Evolutionary conservation across 306 rosid species (phyloP).

Genomic region (Glycine latifolia): DNA sequence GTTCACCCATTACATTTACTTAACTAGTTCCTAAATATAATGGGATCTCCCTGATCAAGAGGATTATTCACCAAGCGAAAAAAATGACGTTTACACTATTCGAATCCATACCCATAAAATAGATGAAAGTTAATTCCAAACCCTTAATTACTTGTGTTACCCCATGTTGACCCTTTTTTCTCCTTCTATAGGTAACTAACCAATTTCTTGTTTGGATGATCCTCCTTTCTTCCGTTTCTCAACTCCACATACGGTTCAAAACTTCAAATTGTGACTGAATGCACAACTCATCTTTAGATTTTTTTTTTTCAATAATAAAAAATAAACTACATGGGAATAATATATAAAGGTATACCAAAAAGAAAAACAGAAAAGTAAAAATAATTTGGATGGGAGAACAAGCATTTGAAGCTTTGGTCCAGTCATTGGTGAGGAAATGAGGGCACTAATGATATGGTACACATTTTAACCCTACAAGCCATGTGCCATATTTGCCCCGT

Average conservation of each 20-base stretch:
- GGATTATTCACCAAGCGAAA: no score
- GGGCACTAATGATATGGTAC: slow-evolving; percentile 19
- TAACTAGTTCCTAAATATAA: no score
- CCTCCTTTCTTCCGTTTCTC: neutral
- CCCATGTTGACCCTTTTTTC: no score
- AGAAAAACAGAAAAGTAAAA: neutral
- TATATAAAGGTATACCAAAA: neutral
- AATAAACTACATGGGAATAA: neutral
- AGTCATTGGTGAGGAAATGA: slow-evolving; percentile 1
- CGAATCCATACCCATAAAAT: no score
- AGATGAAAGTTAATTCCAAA: no score
- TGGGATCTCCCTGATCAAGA: no score
- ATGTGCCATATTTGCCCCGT: slow-evolving; percentile 38
- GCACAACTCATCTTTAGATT: neutral
- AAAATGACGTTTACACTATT: no score
- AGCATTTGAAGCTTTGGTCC: neutral
- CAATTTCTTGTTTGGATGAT: slow-evolving; percentile 1
- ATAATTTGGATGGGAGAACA: neutral
- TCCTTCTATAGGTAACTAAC: neutral
- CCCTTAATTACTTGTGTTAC: no score
- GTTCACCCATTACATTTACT: no score
- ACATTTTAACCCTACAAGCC: slow-evolving; percentile 20
- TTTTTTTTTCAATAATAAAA: neutral
- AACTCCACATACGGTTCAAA: neutral
- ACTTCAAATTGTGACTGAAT: neutral